Evolutionary conservation across 1,284 basidiomycete genomes (phyloP), one percentile per base, ranked within the genome.

Genomic region (Boletus subluridellus): DNA sequence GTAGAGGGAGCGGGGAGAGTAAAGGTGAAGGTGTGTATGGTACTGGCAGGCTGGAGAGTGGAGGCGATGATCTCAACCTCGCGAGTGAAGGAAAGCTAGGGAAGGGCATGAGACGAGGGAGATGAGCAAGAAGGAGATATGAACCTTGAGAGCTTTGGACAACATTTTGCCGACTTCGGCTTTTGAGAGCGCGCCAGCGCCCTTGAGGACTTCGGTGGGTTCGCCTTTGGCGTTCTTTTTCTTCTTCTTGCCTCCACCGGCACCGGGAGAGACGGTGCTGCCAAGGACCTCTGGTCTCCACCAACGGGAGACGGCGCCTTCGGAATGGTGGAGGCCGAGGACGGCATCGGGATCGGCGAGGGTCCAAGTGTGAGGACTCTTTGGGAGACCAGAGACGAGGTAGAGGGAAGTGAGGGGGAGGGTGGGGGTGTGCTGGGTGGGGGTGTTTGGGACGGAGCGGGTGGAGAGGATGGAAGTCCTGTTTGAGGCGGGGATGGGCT

Each of bases 51-150:
- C 65, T 95, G 90, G 9, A 95, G 81, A 1, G 92, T 92, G 15
- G 94, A 94, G 17, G 94, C 92, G 71, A 97, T 89, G 61, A 98
- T 90, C 71, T 98, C 95, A 51, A 98, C 92, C 76, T 95, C 94
- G 55, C 91, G 88, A 28, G 92, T 87, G 74, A 95, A 95, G 17
- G 90, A 90, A 51, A 92, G 84, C 89, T 90, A 45, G 44, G 39
- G 32, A 17, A 6, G 46, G 35, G 10, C 45, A 53, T 45, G 60
- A 57, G 60, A 48, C 34, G 55, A 37, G 42, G 55, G 30, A 52
- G 34, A 47, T 39, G 11, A 48, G 42, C 15, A 8, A 50, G 51
- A 54, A 5, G 52, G 47, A 52, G 50, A 73, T 2, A 0, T 75
- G 58, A 61, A 92, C 90, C 82, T 97, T 96, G 72, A 95, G 83